Evolutionary conservation across 352 stramenopile genomes (phyloP), one percentile per base, ranked within the genome.

Genomic region (Phytophthora uliginosa): DNA sequence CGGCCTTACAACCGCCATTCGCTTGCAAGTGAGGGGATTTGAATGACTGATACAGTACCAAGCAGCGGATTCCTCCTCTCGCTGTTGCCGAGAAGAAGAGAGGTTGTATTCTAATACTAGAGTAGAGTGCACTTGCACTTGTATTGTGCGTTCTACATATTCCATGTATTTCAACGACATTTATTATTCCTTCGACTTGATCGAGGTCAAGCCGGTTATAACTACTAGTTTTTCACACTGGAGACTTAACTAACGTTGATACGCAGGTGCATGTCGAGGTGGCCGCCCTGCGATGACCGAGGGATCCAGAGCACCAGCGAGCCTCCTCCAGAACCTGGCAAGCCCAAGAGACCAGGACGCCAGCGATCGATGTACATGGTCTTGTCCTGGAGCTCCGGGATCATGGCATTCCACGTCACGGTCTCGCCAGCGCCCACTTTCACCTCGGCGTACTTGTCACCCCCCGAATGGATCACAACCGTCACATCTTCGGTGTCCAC

Each of bases 231-330:
- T 48, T n/a, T 48, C 40, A 20, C 74, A 31, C 28, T 28, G 28
- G 28, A 45, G 18, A 42, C 15, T 45, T 73, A 58, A 64, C 74
- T 66, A 58, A 64, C 20, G 78, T 81, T 71, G 12, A 75, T 75
- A 8, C 61, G 61, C 42, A 71, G 54, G 20, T 75, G 60, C 68
- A 75, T 75, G 31, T 84, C 69, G 10, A 89, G 38, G 50, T 77
- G 69, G 4, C 81, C 81, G n/a, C 73, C 75, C 12, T 74, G 28
- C 1, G 50, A 73, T 8, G 66, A 63, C 28, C 81, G 58, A 15
- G 84, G 82, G 13, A 91, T 57, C 81, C 82, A 89, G 4, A 75
- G 54, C 40, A 75, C n/a, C 17, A 75, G 15, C 8, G 68, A 75
- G 0, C 67, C 67, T 50, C 67, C 67, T 18, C 67, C 67, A 3